Evolutionary conservation across 768 basidiomycete species (phyloP).

Genomic region (Rhizopogon vinicolor): DNA sequence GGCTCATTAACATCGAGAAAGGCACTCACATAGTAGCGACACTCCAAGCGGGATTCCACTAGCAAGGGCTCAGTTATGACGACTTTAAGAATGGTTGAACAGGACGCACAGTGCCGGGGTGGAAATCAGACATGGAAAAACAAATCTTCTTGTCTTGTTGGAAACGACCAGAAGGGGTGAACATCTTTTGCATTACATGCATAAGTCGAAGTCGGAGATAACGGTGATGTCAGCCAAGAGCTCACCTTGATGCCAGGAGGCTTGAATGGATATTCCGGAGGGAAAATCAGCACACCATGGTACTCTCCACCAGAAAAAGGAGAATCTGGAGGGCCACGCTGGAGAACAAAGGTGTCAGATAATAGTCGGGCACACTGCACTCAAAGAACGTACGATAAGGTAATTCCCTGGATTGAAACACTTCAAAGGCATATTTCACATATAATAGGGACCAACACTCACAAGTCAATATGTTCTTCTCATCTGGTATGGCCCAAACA

Average conservation of each 20-base stretch:
- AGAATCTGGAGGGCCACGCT: constrained; percentile 94
- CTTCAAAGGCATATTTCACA: constrained; percentile 7
- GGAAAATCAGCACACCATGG: constrained; percentile 89
- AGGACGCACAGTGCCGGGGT: constrained; percentile 74
- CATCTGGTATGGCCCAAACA: constrained; percentile 92
- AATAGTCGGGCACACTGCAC: background rate
- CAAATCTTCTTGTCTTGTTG: constrained; percentile 94
- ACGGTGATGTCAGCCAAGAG: background rate
- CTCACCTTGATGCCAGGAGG: constrained; percentile 93
- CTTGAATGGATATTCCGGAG: constrained; percentile 93
- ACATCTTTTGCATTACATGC: constrained; percentile 54
- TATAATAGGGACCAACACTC: constrained; percentile 28
- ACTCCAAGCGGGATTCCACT: constrained; percentile 98
- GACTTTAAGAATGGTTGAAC: constrained; percentile 1
- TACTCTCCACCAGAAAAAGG: constrained; percentile 92
- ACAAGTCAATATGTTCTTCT: constrained; percentile 97
- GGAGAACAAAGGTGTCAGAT: constrained; percentile 8
- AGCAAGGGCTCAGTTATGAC: background rate
- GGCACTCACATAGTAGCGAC: constrained; percentile 83
- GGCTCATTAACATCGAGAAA: background rate
- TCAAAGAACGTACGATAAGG: constrained; percentile 65
- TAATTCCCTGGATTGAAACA: constrained; percentile 72
- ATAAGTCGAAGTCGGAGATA: constrained; percentile 1
- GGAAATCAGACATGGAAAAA: constrained; percentile 97
- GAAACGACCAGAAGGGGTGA: constrained; percentile 87